Base-by-base conservation (phyloP, 495 filamentous ascomycete genomes). In the Neurospora sp. region DNA sequence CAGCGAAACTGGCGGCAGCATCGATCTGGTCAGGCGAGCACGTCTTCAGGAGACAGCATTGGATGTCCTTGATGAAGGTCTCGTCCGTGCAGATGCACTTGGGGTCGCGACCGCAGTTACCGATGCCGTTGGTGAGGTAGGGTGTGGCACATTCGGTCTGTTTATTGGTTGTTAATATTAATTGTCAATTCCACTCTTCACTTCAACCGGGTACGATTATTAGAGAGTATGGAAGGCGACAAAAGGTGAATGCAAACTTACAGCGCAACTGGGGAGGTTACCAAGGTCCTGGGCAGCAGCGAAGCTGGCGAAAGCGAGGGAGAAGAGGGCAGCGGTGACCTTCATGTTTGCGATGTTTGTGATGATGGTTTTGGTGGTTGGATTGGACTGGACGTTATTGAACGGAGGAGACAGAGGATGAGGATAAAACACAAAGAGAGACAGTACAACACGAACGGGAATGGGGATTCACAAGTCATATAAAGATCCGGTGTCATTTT, bases 11-110 rank as follows among this genome's bases (percentile, higher is more conserved):
- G 40, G 82, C 74, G 18, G 84, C 84, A 37, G 73, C 12, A 16
- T 66, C 53, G 46, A 86, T 46, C 78, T 92, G 87, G 46, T 92
- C 90, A 0, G 79, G 79, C 1, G 73, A 9, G 81, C 93, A 97
- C 11, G 72, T 78, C 3, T 75, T 77, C 5, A 80, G 77, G 8
- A 96, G 83, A 78, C 93, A 97, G 84, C 90, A 92, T 39, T 88
- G 82, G 72, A 96, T 88, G 40, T 80, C 74, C 42, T 66, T 75
- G 72, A 97, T 84, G 83, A 92, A 92, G 10, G 79, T 77, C 7
- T 79, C 75, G 79, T 87, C 83, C 12, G 73, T 76, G 83, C 93
- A 96, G 76, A 94, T 93, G 79, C 93, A 96, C 44, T 80, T 75
- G 74, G 89, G 78, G 72, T 93, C 87, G 68, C 86, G 70, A 16